These are phyloP conservation scores for Puya raimondii DNA, from an alignment of 176 grass and related monocot genomes.

Conservation along the genomic window DNA sequence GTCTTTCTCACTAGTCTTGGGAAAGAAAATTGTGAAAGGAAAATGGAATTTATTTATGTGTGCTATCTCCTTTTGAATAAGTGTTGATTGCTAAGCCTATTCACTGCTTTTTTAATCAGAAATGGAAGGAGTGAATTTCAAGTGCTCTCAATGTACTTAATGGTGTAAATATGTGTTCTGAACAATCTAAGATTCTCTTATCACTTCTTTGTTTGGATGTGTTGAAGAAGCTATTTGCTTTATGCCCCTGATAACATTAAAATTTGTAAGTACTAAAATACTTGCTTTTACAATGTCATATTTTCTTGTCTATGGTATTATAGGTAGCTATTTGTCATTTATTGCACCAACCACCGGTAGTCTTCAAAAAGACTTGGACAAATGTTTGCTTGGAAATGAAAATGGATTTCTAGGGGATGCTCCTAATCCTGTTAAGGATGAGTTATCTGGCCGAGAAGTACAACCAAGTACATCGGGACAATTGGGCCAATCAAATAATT, in stretches of 20 bases:
- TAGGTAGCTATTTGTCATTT: constrained; percentile 67
- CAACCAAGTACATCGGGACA: constrained; percentile 40
- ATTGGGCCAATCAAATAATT: constrained; percentile 25
- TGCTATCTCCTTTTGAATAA: not conserved
- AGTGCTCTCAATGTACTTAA: too few species aligned
- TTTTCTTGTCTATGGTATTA: constrained; percentile 19
- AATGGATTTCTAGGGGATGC: constrained; percentile 84
- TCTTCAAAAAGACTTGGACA: constrained; percentile 34
- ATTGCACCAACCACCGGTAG: constrained; percentile 34
- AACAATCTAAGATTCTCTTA: too few species aligned
- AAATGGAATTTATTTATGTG: not conserved
- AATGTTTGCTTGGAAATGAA: constrained; percentile 25
- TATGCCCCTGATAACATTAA: not conserved
- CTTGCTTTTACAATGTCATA: constrained; percentile 14
- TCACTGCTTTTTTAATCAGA: too few species aligned
- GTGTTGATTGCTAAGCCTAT: too few species aligned
- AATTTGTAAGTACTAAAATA: constrained; percentile 1
- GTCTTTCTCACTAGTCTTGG: not conserved
- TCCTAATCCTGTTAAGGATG: constrained; percentile 22
- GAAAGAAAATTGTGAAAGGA: not conserved
- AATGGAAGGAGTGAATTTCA: too few species aligned
- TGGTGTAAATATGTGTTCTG: too few species aligned
- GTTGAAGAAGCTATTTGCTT: too few species aligned
- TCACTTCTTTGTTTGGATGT: too few species aligned
- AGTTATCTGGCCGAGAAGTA: constrained; percentile 27